Base-by-base conservation (phyloP, 116 monocot genomes). In the Phalaenopsis hybrid region DNA sequence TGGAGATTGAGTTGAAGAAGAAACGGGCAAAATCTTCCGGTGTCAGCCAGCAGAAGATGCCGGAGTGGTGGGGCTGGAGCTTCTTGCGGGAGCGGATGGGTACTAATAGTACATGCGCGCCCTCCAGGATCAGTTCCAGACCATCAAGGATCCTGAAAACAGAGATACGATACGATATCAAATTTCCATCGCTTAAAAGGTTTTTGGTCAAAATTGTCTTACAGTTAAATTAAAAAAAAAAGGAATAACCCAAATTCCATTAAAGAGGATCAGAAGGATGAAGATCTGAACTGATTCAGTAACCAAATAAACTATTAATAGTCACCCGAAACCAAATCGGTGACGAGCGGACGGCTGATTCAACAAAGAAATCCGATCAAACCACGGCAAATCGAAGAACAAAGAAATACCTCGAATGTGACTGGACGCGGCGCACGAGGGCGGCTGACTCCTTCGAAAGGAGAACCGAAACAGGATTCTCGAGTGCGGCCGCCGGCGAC, bases 21-120 rank as follows among this genome's bases (percentile, higher is more conserved):
- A 90, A 90, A 28, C 90, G 85, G 69, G 83, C 79, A 10, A 90
- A 77, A 81, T 90, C 87, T 74, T 90, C 90, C 68, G 83, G 83
- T 0, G 87, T 87, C 77, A 90, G 75, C 90, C 83, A 90, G 87
- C 85, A 87, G 68, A 87, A 85, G 50, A 15, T 21, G 11, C 23
- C 12, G 11, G 77, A 50, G 23, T 51, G 11, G 25, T 50, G 25
- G 28, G 9, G 77, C n/a, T 75, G 44, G 51, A 77, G 77, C 51
- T 73, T 81, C 78, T 43, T 81, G 77, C 44, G 58, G 63, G 73
- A 44, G 11, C n/a, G 75, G 73, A 85, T 90, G 8, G 90, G 90
- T 2, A 90, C 90, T 21, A 84, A 76, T 4, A 90, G 79, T 57
- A 57, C 79, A 18, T 84, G 87, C 37, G 83, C 79, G 31, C 87